Percentiles rank a stretch among this genome's conserved stretches.
Evolutionary conservation across 2,329 filamentous ascomycete species (phyloP).

Genomic region (Fusarium sacchari): DNA sequence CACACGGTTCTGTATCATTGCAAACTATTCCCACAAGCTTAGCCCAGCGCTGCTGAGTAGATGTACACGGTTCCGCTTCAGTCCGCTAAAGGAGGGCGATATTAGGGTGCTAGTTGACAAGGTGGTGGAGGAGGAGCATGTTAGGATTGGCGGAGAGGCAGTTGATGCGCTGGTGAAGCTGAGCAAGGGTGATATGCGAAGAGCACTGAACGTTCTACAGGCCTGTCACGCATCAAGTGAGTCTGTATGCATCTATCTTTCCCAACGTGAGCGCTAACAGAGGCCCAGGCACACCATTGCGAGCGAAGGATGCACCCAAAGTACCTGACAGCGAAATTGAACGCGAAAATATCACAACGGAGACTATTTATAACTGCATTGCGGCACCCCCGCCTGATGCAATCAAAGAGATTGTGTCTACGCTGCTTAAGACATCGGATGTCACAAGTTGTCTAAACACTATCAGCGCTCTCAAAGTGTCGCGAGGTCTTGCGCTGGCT

Average conservation of each 20-base stretch:
- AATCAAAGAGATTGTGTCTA: conserved; percentile 84
- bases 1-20: conserved; percentile 97
- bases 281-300: conserved; percentile 71
- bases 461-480: conserved; percentile 86
- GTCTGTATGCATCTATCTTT: conserved; percentile 31
- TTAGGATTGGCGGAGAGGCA: conserved; percentile 84
- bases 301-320: conserved; percentile 67
- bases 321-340: conserved; percentile 71
- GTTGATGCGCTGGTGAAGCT: conserved; percentile 84
- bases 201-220: conserved; percentile 93
- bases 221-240: conserved; percentile 94
- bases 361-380: conserved; percentile 97
- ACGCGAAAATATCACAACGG: conserved; percentile 83
- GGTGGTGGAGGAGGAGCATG: conserved; percentile 86
- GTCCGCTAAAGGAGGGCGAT: conserved; percentile 87
- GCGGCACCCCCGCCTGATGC: conserved; percentile 92
- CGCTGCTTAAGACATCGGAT: conserved; percentile 84
- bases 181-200: conserved; percentile 95
- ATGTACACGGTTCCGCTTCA: conserved; percentile 95
- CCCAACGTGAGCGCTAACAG: conserved; percentile 4
- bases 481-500: conserved; percentile 87
- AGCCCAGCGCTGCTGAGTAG: conserved; percentile 91
- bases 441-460: conserved; percentile 90
- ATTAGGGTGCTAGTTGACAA: conserved; percentile 87
- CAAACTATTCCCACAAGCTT: conserved; percentile 98